These are phyloP conservation scores for Pistacia atlantica DNA, from an alignment of 345 rosid genomes.

Conservation along the genomic window DNA sequence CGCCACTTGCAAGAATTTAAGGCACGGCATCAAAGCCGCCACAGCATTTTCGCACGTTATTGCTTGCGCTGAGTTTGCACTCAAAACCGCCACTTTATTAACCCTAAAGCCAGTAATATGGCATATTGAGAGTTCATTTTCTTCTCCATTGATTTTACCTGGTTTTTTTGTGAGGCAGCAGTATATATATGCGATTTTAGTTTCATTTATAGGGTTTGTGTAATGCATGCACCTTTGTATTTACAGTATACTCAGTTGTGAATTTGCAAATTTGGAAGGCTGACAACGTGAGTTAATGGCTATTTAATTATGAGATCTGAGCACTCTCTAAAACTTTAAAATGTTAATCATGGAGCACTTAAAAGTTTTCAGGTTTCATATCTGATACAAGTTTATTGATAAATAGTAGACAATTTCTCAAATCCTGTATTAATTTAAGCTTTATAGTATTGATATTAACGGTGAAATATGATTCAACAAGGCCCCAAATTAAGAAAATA, in stretches of 20 bases:
- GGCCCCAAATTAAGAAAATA: neutral
- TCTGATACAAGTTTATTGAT: no score
- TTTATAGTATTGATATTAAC: neutral
- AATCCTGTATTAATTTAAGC: neutral
- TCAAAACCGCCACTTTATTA: neutral
- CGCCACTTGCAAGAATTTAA: neutral
- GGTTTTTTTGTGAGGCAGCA: neutral
- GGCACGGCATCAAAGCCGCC: constrained; percentile 5
- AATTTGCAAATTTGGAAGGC: neutral
- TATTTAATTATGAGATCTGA: no score
- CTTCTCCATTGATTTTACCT: neutral
- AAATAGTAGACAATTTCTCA: no score
- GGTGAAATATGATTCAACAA: neutral
- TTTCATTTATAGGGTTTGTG: no score
- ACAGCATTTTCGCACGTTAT: neutral
- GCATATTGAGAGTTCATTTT: neutral
- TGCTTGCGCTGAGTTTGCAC: neutral
- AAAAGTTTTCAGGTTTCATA: no score
- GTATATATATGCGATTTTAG: no score
- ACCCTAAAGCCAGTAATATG: neutral
- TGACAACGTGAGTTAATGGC: neutral
- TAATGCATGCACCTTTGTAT: neutral
- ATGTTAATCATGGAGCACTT: no score
- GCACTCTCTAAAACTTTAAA: no score
- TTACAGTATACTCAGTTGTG: neutral